Base-by-base conservation (phyloP, 2,329 filamentous ascomycete genomes). In the Lizonia empirigonia region DNA sequence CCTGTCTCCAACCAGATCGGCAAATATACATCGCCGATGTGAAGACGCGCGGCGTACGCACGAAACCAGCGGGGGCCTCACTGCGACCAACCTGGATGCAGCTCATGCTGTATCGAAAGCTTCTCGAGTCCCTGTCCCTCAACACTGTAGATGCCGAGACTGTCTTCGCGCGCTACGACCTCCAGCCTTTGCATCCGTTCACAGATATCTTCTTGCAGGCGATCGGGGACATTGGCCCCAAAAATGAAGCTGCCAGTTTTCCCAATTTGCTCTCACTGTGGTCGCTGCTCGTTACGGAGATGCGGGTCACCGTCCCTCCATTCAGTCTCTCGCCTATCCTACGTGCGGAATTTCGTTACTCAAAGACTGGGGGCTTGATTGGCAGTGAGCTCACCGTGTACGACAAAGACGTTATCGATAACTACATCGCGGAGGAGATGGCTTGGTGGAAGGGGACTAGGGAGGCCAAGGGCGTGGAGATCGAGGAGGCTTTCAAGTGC, bases 401-500 rank as follows among this genome's bases (percentile, higher is more conserved):
- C 65, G 87, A 93, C 48, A 76, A 81, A 0, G 70, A 77, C 1
- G 78, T 78, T 2, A 76, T 97, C 34, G 80, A 86, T 9, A 74
- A 72, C 1, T 95, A 95, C 67, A 70, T 96, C 3, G 68, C 75
- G 0, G 80, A 84, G 2, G 86, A 89, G 57, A 85, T 97, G 82
- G 71, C 80, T n/a, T 97, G 91, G 91, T 97, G 93, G 93, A 84
- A 83, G 24, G 93, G 92, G 1, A 79, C 88, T 62, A 78, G 92
- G 13, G 75, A 82, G 40, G 85, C 91, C 0, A 79, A 80, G 7
- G 93, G 93, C 0, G 92, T 97, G 2, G 80, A 84, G 6, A 81
- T 95, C 6, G 87, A 92, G 64, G 92, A 97, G 62, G 89, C 90
- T 0, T 96, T 88, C 74, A 97, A 97, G 71, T 97, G 93, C 69